Evolutionary conservation across 129 eudicot species (phyloP), one percentile per base, ranked within the genome.

Genomic region (Flaveria ramosissima): DNA sequence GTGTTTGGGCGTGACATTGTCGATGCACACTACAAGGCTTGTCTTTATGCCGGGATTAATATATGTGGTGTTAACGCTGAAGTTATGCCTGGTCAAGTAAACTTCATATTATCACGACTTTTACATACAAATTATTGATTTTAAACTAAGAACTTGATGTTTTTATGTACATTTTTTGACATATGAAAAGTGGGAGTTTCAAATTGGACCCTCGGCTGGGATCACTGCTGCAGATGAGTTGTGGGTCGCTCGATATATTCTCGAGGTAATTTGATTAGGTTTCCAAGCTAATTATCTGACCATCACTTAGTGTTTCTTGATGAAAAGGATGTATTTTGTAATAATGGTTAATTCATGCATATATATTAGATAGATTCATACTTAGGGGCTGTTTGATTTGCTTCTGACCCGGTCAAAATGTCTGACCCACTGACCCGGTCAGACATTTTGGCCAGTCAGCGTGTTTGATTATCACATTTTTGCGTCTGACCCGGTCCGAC

Each of bases 131-230:
- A 2, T 3, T 66, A 9, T 50, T 1, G 43, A 20, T 47, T 77
- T 41, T 14, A 14, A 1, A 20, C 39, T 12, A 23, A 50, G 41
- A 9, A 65, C 13, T 24, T 50, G 4, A 42, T 1, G 1, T 3
- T 30, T 10, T 43, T 13, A 6, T 43, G 21, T 57, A 32, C 62
- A 17, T n/a, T 26, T 71, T 72, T 70, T 60, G 41, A 24, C 76
- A 13, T 70, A 20, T 45, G 36, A 71, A 19, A 78, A 92, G 98
- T 93, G 98, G 98, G 98, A 93, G 62, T 93, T 86, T 68, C 96
- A 93, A 83, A 93, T 93, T n/a, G 96, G 98, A 66, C 98, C 95
- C 13, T 66, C 96, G n/a, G 87, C 88, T 69, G 96, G 95, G 27
- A 90, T 90, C 81, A 84, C 92, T 23, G 95, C 98, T 21, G 92